phyloP scores from a whole-genome alignment of 371 early-diverging fungal genomes.

The Capillidium rhysosporum region DNA sequence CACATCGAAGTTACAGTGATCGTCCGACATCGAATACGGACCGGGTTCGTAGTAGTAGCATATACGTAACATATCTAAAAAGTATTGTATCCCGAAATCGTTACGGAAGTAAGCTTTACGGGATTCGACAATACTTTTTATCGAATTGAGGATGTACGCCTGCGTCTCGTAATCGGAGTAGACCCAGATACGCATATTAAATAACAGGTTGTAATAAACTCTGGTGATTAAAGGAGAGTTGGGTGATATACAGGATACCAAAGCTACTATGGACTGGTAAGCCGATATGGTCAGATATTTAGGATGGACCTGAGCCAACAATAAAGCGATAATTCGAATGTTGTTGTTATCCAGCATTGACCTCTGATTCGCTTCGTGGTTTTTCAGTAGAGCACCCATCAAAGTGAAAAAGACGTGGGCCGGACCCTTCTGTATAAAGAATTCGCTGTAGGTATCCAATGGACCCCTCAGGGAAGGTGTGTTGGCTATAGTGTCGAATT shows the following conservation, averaged over 20 bases:
- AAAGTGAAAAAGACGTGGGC: slow-evolving; percentile 15
- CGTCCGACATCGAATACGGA: slow-evolving; percentile 12
- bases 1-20: slow-evolving; percentile 9
- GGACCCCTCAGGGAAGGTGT: slow-evolving; percentile 5
- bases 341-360: slow-evolving; percentile 15
- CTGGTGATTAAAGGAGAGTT: slow-evolving; percentile 8
- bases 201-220: slow-evolving; percentile 14
- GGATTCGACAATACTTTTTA: slow-evolving; percentile 12
- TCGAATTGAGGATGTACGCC: slow-evolving; percentile 16
- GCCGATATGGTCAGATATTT: slow-evolving; percentile 14
- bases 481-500: slow-evolving; percentile 13
- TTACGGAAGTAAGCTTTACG: slow-evolving; percentile 13
- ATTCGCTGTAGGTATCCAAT: slow-evolving; percentile 10
- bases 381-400: slow-evolving; percentile 14
- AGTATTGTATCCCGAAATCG: slow-evolving; percentile 17
- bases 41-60: slow-evolving; percentile 19
- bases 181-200: slow-evolving; percentile 23
- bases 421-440: slow-evolving; percentile 10
- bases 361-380: slow-evolving; percentile 15
- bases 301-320: slow-evolving; percentile 19
- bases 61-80: slow-evolving; percentile 17
- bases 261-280: slow-evolving; percentile 14
- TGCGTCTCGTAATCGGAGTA: slow-evolving; percentile 15
- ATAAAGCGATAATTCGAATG: slow-evolving; percentile 15
- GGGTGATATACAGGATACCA: slow-evolving; percentile 2